Base-by-base conservation (phyloP, 2,329 filamentous ascomycete genomes). In the Plectosphaerella cucumerina region DNA sequence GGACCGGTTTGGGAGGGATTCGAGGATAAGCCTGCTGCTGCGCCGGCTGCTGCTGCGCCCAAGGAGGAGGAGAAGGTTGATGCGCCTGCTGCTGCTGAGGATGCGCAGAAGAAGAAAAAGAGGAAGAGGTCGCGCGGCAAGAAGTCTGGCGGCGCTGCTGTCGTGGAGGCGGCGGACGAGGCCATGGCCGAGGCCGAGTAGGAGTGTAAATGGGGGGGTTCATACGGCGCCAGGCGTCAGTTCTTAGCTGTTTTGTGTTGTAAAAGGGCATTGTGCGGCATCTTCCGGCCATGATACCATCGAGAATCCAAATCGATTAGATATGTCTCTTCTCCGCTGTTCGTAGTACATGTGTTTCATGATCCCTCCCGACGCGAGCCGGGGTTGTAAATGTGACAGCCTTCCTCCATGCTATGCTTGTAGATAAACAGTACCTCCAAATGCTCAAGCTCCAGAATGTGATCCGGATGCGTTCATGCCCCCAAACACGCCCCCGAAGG, bases 1-100 rank as follows among this genome's bases (percentile, higher is more conserved):
- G 81, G 80, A 0, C 80, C 81, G 20, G 81, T 78, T 5, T 83
- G 75, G 58, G 42, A 44, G 21, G 79, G 77, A n/a, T 81, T 82
- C 44, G 78, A 80, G 58, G 64, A 62, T 37, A 42, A 20, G 17
- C 35, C 54, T 68, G 48, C 56, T 15, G 56, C 45, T 21, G 58
- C 52, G 14, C 60, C 53, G 4, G 44, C 42, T n/a, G 47, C 21
- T 10, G 34, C 39, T 14, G 56, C 31, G 8, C 44, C 51, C 46
- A 48, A 58, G 53, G 44, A 51, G 49, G 44, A 50, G 34, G 59
- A 50, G 58, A 59, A 59, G 56, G 64, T 67, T 26, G 59, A 66
- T 5, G 60, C 60, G 12, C 65, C 59, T 0, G 62, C 64, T 6
- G 63, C 57, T 2, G 60, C 58, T 18, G 62, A 60, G 4, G 52